These are phyloP conservation scores for Astrephomene gubernaculifera DNA, from an alignment of 139 green algal genomes.

Conservation along the genomic window DNA sequence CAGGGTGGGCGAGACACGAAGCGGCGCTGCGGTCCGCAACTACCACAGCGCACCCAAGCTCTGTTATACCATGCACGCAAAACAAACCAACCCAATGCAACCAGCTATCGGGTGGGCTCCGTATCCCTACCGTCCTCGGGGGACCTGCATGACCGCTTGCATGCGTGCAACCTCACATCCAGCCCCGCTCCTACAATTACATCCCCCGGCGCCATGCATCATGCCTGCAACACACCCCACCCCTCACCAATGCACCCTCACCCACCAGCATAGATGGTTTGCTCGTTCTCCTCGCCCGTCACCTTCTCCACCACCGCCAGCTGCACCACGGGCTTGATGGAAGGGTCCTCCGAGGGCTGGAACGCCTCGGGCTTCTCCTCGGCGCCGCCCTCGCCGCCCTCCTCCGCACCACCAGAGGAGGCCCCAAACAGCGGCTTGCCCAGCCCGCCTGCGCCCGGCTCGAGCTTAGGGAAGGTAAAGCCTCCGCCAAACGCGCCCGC, in stretches of 20 bases:
- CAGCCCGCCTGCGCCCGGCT: neutral
- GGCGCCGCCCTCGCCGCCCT: constrained; percentile 10
- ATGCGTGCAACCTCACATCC: too few relatives aligned
- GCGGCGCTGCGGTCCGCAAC: too few relatives aligned
- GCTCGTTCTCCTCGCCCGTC: constrained; percentile 87
- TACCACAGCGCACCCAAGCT: too few relatives aligned
- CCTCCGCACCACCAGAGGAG: neutral
- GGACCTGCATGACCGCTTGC: too few relatives aligned
- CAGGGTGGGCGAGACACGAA: too few relatives aligned
- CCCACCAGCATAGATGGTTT: constrained; percentile 66
- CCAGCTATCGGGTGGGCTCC: too few relatives aligned
- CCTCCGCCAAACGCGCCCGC: neutral
- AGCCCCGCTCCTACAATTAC: too few relatives aligned
- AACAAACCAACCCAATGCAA: too few relatives aligned
- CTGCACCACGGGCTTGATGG: constrained; percentile 48
- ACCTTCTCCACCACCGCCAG: constrained; percentile 59
- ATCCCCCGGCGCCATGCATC: too few relatives aligned
- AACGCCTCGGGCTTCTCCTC: constrained; percentile 15
- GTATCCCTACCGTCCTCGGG: too few relatives aligned
- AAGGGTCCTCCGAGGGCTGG: constrained; percentile 28
- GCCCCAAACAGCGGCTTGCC: constrained; percentile 24
- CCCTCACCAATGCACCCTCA: neutral
- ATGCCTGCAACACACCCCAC: too few relatives aligned
- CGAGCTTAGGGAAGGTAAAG: constrained; percentile 27
- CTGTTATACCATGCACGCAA: too few relatives aligned